phyloP scores from a whole-genome alignment of 129 eudicot species.

The Chrysanthemum seticuspe region DNA sequence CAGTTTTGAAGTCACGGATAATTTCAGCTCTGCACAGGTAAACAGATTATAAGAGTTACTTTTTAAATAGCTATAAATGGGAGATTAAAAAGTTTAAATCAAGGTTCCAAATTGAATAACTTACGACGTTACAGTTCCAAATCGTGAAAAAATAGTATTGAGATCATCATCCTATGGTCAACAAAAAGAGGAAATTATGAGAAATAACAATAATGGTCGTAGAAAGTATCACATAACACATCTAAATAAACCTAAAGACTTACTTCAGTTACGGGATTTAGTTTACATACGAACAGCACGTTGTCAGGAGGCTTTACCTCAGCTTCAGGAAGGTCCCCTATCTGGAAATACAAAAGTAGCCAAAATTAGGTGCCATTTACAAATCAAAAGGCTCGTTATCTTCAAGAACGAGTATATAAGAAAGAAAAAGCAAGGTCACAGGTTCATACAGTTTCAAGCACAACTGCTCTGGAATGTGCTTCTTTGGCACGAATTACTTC shows the following conservation, averaged over 20 bases:
- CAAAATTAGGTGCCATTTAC: background rate
- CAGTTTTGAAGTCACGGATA: slow-evolving; percentile 92
- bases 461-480: slow-evolving; percentile 98
- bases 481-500: slow-evolving; percentile 81
- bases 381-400: slow-evolving; percentile 11
- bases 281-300: slow-evolving; percentile 93
- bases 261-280: slow-evolving; percentile 97
- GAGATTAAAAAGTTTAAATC: slow-evolving; percentile 1
- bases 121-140: slow-evolving; percentile 93
- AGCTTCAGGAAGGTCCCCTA: slow-evolving; percentile 98
- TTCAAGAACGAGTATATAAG: background rate
- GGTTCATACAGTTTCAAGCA: slow-evolving; percentile 85
- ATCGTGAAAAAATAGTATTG: slow-evolving; percentile 86
- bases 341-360: slow-evolving; percentile 41
- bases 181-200: background rate
- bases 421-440: background rate
- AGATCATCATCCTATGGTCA: slow-evolving; percentile 79
- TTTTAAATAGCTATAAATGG: background rate
- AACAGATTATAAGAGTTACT: slow-evolving; percentile 26
- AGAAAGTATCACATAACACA: background rate
- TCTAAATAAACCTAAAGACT: slow-evolving; percentile 27
- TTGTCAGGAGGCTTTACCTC: slow-evolving; percentile 97
- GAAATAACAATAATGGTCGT: slow-evolving; percentile 11
- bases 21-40: slow-evolving; percentile 73
- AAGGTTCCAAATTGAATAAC: slow-evolving; percentile 21